phyloP scores from a whole-genome alignment of 2,329 filamentous ascomycete genomes.

The Exutisphaerella laricina region DNA sequence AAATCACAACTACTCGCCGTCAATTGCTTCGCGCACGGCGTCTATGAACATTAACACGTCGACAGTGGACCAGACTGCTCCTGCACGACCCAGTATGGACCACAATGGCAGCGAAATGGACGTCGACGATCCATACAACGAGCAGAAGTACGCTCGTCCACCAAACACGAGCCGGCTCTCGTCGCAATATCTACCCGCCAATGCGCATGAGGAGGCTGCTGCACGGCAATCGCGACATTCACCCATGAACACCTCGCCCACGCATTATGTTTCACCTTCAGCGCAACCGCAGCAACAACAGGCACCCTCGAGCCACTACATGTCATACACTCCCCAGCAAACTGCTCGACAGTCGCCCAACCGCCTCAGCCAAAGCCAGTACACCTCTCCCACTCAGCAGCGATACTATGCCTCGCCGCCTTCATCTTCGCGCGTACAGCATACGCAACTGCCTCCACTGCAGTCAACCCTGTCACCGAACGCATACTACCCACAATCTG shows the following conservation, averaged over 20 bases:
- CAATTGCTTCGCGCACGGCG: conserved; percentile 20
- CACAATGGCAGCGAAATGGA: conserved; percentile 38
- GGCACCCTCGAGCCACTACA: conserved; percentile 26
- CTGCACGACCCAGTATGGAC: conserved; percentile 18
- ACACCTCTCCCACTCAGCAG: conserved; percentile 47
- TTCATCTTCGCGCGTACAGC: conserved; percentile 41
- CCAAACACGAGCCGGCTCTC: conserved; percentile 57
- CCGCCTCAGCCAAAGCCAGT: conserved; percentile 50
- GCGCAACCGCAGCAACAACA: conserved; percentile 39
- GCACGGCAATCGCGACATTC: conserved; percentile 88
- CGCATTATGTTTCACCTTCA: conserved; percentile 58
- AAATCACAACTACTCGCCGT: conserved; percentile 10
- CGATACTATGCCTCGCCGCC: conserved; percentile 55
- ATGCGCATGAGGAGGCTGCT: conserved; percentile 48
- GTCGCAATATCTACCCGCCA: conserved; percentile 57
- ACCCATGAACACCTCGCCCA: conserved; percentile 87
- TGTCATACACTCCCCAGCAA: conserved; percentile 39
- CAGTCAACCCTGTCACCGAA: conserved; percentile 56
- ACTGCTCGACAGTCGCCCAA: conserved; percentile 72
- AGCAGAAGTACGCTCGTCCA: conserved; percentile 79
- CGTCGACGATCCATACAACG: conserved; percentile 67
- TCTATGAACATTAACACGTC: conserved; percentile 20
- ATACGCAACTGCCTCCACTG: conserved; percentile 69
- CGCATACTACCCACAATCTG: conserved; percentile 61
- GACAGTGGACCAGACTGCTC: conserved; percentile 6